phyloP scores from a whole-genome alignment of 2,329 filamentous ascomycete genomes.

The Coniochaeta hoffmannii region DNA sequence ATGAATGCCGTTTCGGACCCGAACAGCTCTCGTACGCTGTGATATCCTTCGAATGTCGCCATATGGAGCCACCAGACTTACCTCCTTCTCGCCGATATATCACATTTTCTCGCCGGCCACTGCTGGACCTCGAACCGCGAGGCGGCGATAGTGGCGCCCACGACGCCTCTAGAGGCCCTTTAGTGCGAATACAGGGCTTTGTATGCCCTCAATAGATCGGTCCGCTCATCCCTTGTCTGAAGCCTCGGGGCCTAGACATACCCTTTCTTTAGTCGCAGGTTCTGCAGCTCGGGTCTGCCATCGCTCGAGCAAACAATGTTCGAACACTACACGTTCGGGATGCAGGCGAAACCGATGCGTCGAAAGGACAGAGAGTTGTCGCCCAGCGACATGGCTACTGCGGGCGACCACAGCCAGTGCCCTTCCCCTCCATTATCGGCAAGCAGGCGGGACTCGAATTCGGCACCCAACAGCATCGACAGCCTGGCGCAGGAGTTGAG shows the following conservation, averaged over 20 bases:
- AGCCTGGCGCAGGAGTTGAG: constrained; percentile 13
- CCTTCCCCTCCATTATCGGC: constrained; percentile 1
- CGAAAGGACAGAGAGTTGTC: neutral
- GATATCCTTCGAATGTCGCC: neutral
- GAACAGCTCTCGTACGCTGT: neutral
- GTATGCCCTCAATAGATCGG: neutral
- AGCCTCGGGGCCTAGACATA: neutral
- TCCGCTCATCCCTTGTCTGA: neutral
- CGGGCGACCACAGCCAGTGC: neutral
- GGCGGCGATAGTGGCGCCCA: neutral
- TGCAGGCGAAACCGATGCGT: neutral
- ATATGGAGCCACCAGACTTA: neutral
- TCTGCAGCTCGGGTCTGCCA: neutral
- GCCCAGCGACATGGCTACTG: neutral
- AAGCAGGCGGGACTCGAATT: neutral
- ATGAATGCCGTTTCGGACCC: neutral
- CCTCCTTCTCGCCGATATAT: neutral
- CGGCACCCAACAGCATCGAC: constrained; percentile 6
- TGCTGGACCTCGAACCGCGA: neutral
- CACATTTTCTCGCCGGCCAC: neutral
- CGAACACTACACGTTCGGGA: neutral
- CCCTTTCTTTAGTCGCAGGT: neutral
- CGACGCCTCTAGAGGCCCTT: neutral
- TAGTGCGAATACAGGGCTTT: neutral
- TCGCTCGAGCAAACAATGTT: constrained; percentile 1